Base-by-base conservation (phyloP, 495 filamentous ascomycete genomes). In the Neurospora sp. region DNA sequence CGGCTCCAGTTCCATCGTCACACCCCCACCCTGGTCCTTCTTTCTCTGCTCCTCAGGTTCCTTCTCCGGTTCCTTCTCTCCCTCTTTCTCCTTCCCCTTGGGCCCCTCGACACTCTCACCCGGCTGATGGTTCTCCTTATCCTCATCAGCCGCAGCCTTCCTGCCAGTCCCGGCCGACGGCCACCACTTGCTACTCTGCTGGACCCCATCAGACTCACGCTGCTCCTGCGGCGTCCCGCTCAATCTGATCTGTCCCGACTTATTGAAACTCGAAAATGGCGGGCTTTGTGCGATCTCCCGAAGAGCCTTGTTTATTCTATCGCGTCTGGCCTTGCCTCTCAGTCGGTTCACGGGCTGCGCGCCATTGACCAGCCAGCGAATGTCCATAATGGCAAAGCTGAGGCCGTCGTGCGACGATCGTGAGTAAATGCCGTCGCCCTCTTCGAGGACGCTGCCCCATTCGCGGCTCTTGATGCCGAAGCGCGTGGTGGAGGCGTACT, bases 391-490 rank as follows among this genome's bases (percentile, higher is more conserved):
- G 82, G 90, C 93, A 82, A 93, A 98, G 77, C 93, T 97, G 83
- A 96, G 88, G 1, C 96, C 96, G 73, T 97, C 93, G 76, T 98
- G 94, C 10, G 79, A 73, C 35, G 81, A 78, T n/a, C 77, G 81
- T 66, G 75, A 31, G 74, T 79, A 73, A 7, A 69, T 20, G 71
- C 48, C 78, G 1, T 72, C 74, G 46, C 40, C 74, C 20, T 35
- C 79, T 40, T 78, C 81, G 39, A 84, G 76, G 3, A 83, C 82
- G 8, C 83, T 85, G 9, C 85, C 87, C 86, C 93, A 98, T 68
- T 89, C 85, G 3, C 94, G 89, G 71, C 91, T 94, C 78, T 88
- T 90, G 72, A 99, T 85, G 0, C 94, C 96, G 77, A 91, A 93
- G 40, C 92, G 83, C 1, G 91, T 89, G 1, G 89, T 91, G 6